phyloP scores from a whole-genome alignment of 352 stramenopile species.

The Phytophthora fragariae region DNA sequence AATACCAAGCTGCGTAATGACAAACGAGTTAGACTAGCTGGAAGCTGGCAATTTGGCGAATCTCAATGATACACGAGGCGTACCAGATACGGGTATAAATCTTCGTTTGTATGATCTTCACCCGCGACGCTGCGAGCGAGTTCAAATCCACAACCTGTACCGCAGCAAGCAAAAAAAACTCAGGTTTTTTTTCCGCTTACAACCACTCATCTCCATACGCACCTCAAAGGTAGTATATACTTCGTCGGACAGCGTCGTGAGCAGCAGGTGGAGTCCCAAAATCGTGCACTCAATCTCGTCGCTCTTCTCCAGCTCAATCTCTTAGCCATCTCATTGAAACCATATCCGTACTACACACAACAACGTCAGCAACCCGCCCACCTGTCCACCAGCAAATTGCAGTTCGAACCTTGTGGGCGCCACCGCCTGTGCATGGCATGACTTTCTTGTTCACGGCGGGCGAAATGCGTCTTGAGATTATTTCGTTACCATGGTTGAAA shows the following conservation, averaged over 20 bases:
- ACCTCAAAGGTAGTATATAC: no score
- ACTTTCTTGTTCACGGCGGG: no score
- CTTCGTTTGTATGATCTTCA: constrained; percentile 84
- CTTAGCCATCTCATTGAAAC: constrained; percentile 54
- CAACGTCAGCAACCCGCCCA: background rate
- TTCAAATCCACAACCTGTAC: constrained; percentile 83
- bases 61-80: constrained; percentile 6
- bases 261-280: constrained; percentile 96
- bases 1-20: constrained; percentile 90
- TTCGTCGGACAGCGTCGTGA: constrained; percentile 71
- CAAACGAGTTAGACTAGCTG: constrained; percentile 1
- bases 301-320: constrained; percentile 85
- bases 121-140: constrained; percentile 72
- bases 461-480: no score
- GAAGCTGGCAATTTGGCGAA: background rate
- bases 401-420: constrained; percentile 78
- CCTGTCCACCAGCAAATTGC: background rate
- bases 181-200: no score
- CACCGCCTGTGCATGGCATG: constrained; percentile 82
- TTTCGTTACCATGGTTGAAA: no score
- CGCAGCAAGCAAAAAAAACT: background rate
- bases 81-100: constrained; percentile 89
- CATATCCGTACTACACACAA: constrained; percentile 60
- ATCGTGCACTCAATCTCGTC: constrained; percentile 98
- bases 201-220: no score